Percentiles rank a stretch among this genome's conserved stretches.
These are phyloP conservation scores for Sclerotinia borealis DNA, from an alignment of 2,329 filamentous ascomycete genomes.

Conservation along the genomic window DNA sequence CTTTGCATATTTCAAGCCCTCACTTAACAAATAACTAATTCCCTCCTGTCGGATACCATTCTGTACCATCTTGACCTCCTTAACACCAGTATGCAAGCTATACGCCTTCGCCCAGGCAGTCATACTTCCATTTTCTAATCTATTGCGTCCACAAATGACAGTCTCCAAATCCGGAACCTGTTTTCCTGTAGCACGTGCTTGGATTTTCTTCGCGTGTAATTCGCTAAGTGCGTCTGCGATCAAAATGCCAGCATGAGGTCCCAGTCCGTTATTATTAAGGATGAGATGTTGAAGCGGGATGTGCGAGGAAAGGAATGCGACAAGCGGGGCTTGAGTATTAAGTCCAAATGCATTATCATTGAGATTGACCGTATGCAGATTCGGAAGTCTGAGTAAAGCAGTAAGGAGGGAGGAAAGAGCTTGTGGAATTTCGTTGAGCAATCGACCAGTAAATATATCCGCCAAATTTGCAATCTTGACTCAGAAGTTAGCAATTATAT, in stretches of 20 bases:
- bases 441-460: constrained; percentile 94
- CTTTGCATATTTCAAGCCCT: constrained; percentile 68
- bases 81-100: constrained; percentile 73
- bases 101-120: constrained; percentile 87
- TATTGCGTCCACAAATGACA: constrained; percentile 93
- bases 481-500: constrained; percentile 12
- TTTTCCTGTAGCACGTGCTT: constrained; percentile 64
- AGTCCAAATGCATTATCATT: constrained; percentile 98
- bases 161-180: constrained; percentile 82
- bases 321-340: constrained; percentile 87
- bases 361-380: constrained; percentile 86
- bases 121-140: constrained; percentile 95
- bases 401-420: constrained; percentile 81
- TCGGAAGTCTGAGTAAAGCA: constrained; percentile 76
- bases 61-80: constrained; percentile 92
- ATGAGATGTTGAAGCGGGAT: constrained; percentile 88
- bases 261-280: constrained; percentile 97
- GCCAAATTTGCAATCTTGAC: constrained; percentile 76
- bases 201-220: constrained; percentile 78
- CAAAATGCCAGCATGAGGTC: constrained; percentile 81
- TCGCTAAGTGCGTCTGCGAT: constrained; percentile 81
- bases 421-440: constrained; percentile 88
- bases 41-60: constrained; percentile 96
- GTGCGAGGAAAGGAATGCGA: constrained; percentile 84
- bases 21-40: constrained; percentile 70